Percentiles rank a stretch among this genome's conserved stretches.
Evolutionary conservation across 148 eudicot genomes (phyloP).

Genomic region (Oxyria digyna): DNA sequence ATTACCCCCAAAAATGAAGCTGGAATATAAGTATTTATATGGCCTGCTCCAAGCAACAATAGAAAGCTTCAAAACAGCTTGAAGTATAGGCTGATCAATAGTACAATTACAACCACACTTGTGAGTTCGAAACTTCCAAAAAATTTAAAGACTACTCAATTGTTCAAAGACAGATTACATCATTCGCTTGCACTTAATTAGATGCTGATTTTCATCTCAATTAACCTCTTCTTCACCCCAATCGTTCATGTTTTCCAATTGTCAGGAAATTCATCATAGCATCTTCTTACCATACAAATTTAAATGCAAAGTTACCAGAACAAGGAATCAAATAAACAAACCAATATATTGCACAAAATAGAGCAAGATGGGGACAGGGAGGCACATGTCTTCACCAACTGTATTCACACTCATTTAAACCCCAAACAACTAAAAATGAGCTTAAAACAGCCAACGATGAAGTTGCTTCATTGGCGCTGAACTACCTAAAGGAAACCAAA

Average conservation of each 20-base stretch:
- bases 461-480: background rate
- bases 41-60: conserved; percentile 14
- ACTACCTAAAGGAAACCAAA: background rate
- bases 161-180: conserved; percentile 4
- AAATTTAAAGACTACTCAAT: conserved; percentile 8
- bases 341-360: background rate
- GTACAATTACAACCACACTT: background rate
- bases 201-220: conserved; percentile 9
- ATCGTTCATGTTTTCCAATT: background rate
- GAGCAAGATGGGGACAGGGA: background rate
- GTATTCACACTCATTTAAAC: background rate
- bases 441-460: background rate
- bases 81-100: background rate
- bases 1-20: conserved; percentile 1
- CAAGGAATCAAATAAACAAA: background rate
- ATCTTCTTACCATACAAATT: background rate
- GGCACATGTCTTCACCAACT: background rate
- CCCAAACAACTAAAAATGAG: background rate
- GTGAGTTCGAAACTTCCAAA: background rate
- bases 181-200: conserved; percentile 7
- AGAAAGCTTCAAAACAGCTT: conserved; percentile 12
- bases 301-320: background rate
- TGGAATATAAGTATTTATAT: conserved; percentile 15
- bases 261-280: background rate
- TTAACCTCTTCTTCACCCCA: background rate